Evolutionary conservation across 345 rosid genomes (phyloP).

Genomic region (Kernera saxatilis): DNA sequence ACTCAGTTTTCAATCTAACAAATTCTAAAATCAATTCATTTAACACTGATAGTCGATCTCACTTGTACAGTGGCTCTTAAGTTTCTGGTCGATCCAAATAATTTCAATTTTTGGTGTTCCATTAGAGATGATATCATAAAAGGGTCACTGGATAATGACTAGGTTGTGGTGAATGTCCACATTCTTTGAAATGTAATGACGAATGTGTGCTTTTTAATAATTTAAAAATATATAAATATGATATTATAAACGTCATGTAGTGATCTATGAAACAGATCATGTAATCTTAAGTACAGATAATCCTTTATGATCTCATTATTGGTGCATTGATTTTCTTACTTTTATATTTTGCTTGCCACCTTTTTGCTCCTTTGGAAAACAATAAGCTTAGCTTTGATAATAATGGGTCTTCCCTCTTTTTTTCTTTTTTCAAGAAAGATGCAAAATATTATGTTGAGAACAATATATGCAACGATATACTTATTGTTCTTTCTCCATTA

Average conservation of each 20-base stretch:
- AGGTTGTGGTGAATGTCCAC: conserved; percentile 20
- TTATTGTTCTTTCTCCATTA: no score
- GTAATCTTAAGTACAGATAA: conserved; percentile 30
- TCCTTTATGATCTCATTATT: conserved; percentile 29
- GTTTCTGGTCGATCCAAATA: not conserved
- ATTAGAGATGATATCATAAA: not conserved
- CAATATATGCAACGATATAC: not conserved
- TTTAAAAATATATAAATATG: not conserved
- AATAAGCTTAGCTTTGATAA: not conserved
- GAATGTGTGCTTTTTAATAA: not conserved
- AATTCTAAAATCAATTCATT: not conserved
- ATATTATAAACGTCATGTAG: conserved; percentile 3
- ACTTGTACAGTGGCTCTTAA: not conserved
- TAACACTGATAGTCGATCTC: not conserved
- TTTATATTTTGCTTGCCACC: not conserved
- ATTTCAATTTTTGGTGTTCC: not conserved
- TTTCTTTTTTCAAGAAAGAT: not conserved
- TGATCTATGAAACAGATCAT: conserved; percentile 30
- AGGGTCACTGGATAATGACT: conserved; percentile 14
- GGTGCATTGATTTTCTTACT: not conserved
- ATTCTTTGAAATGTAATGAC: conserved; percentile 18
- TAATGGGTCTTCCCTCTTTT: not conserved
- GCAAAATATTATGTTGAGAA: not conserved
- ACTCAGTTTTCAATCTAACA: not conserved
- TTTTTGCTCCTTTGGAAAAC: not conserved